Evolutionary conservation across 345 rosid species (phyloP).

Genomic region (Moricandia moricandioides): DNA sequence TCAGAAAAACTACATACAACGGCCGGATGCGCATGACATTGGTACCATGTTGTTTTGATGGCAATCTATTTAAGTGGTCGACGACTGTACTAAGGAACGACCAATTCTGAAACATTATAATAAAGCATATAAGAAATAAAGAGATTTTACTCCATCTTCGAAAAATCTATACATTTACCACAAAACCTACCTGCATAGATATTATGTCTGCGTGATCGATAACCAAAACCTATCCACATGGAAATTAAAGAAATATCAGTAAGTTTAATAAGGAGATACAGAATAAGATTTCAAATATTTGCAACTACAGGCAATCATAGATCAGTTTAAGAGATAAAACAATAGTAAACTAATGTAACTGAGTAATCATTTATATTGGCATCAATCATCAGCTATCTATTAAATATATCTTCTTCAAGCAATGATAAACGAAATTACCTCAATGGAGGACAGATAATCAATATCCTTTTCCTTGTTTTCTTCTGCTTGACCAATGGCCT

Average conservation of each 20-base stretch:
- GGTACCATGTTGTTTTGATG: conserved; percentile 78
- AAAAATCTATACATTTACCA: conserved; percentile 24
- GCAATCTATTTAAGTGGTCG: conserved; percentile 61
- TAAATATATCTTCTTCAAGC: conserved; percentile 2
- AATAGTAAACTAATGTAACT: not conserved
- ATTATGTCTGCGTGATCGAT: conserved; percentile 94
- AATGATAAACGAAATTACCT: conserved; percentile 50
- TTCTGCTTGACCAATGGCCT: conserved; percentile 72
- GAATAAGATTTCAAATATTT: not conserved
- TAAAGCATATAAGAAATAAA: conserved; percentile 10
- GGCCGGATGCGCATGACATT: conserved; percentile 86
- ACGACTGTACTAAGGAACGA: conserved; percentile 56
- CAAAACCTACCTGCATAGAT: conserved; percentile 72
- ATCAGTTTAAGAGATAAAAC: conserved; percentile 6
- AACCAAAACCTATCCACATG: conserved; percentile 64
- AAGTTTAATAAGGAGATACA: conserved; percentile 13
- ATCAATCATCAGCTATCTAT: conserved; percentile 16
- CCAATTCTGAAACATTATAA: conserved; percentile 70
- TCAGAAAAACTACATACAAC: conserved; percentile 45
- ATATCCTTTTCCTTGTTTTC: conserved; percentile 65
- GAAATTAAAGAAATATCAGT: conserved; percentile 6
- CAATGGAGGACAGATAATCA: conserved; percentile 90
- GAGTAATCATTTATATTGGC: not conserved
- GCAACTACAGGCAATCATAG: not conserved
- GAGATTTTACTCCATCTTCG: not conserved